Evolutionary conservation across 1,284 basidiomycete genomes (phyloP).

Genomic region (Irpex sp.): DNA sequence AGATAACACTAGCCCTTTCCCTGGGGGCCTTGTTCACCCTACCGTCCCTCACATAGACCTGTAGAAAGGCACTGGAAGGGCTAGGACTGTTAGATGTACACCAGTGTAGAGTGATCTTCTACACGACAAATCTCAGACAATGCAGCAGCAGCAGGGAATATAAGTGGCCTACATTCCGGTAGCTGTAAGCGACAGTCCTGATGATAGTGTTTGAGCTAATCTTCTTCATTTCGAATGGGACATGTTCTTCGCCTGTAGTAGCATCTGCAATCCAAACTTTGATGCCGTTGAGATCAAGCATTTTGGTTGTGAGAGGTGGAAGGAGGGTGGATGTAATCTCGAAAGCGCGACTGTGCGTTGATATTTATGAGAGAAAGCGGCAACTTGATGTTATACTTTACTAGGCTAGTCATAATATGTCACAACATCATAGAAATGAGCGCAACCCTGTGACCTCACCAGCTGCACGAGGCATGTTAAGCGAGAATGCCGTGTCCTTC

Average conservation of each 20-base stretch:
- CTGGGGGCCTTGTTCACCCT: neutral
- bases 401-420: too few species aligned
- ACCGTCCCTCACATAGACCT: neutral
- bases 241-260: neutral
- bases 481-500: too few species aligned
- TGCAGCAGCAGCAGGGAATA: too few species aligned
- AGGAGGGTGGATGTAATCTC: neutral
- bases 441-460: too few species aligned
- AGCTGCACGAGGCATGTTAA: too few species aligned
- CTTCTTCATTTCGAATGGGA: neutral
- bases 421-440: too few species aligned
- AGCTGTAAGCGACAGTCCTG: neutral
- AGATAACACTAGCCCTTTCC: too few species aligned
- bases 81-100: neutral
- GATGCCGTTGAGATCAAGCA: neutral
- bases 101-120: neutral
- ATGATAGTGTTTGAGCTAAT: neutral
- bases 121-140: too few species aligned
- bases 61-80: neutral
- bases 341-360: too few species aligned
- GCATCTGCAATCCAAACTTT: neutral
- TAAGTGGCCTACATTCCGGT: neutral
- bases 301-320: neutral
- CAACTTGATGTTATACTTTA: too few species aligned
- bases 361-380: too few species aligned